Evolutionary conservation across 148 eudicot species (phyloP).

Genomic region (Arctostaphylos glauca): DNA sequence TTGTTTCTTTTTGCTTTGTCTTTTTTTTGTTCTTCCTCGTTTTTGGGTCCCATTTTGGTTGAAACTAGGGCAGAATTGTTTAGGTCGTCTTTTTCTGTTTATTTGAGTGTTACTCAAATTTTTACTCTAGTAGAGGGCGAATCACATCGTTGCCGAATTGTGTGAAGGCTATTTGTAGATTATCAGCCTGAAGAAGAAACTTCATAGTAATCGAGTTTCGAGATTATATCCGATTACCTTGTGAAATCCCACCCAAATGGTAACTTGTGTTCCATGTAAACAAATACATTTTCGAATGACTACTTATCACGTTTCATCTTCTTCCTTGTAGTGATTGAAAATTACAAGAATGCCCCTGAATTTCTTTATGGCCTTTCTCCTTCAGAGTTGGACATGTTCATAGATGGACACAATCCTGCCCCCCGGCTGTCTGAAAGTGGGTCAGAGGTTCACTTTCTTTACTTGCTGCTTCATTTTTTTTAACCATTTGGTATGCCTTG

Average conservation of each 20-base stretch:
- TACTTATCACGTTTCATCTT: constrained; percentile 4
- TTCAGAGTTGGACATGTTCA: constrained; percentile 83
- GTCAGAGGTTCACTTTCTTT: constrained; percentile 54
- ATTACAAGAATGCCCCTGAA: constrained; percentile 65
- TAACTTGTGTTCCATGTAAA: not conserved
- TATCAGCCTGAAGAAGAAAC: not conserved
- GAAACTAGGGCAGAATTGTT: not conserved
- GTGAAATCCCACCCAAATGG: not conserved
- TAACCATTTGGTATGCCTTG: not conserved
- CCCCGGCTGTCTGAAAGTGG: constrained; percentile 63
- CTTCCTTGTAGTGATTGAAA: constrained; percentile 61
- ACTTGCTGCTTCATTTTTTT: constrained; percentile 1
- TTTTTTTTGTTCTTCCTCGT: not conserved
- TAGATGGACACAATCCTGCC: constrained; percentile 74
- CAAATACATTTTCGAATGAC: not conserved
- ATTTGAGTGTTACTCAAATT: not conserved
- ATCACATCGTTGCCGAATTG: not conserved
- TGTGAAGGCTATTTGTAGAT: not conserved
- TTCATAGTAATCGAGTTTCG: not conserved
- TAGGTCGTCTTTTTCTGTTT: not conserved
- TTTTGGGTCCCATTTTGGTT: not conserved
- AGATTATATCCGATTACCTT: not conserved
- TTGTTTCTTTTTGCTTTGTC: not conserved
- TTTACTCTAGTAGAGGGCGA: not conserved
- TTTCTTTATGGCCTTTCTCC: constrained; percentile 76